These are phyloP conservation scores for Xylaria sp. DNA, from an alignment of 2,329 filamentous ascomycete genomes.

Conservation along the genomic window DNA sequence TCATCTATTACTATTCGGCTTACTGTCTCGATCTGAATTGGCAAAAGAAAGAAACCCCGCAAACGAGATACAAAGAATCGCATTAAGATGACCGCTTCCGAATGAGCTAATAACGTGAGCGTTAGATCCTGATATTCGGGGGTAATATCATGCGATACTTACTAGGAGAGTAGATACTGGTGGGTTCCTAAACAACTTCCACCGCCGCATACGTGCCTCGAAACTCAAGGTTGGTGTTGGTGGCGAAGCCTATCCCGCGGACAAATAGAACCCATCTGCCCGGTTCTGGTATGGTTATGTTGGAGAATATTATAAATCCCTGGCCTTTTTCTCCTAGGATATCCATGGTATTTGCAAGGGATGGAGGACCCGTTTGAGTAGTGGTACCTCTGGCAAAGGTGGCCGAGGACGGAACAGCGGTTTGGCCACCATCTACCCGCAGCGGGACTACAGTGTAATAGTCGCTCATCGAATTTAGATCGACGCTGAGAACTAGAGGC, in stretches of 20 bases:
- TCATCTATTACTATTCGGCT: no score
- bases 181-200: neutral
- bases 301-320: neutral
- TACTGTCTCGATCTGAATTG: no score
- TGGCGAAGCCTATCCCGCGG: neutral
- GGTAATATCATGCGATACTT: neutral
- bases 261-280: neutral
- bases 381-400: no score
- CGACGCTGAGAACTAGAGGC: neutral
- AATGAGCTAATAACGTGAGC: neutral
- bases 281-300: neutral
- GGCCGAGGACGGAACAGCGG: no score
- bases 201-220: neutral
- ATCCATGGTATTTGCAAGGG: neutral
- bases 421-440: neutral
- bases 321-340: neutral
- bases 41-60: neutral
- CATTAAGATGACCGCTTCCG: neutral
- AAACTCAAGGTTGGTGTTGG: neutral
- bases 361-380: neutral
- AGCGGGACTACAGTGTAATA: neutral
- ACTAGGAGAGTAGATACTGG: neutral
- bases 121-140: neutral
- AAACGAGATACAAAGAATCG: neutral
- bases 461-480: neutral